Conservation (phyloP, 352 stramenopile species). For the Phytophthora hibernalis region DNA sequence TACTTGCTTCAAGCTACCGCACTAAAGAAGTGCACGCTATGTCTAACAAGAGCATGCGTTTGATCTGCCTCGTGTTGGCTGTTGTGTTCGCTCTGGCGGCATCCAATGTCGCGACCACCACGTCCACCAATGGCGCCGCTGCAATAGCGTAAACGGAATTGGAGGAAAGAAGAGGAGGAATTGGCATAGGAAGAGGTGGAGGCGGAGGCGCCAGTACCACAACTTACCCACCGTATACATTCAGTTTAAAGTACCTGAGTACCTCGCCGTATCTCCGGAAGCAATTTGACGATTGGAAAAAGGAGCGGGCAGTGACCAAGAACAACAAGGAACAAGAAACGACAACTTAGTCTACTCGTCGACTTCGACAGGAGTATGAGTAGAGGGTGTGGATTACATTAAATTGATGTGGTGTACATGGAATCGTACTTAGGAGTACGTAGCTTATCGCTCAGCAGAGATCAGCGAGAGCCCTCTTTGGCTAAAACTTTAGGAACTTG, state of each 20-base stretch:
- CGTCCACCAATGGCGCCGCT: neutral
- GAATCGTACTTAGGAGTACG: too few species aligned
- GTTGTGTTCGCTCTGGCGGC: constrained; percentile 1
- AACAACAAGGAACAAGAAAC: neutral
- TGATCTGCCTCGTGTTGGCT: neutral
- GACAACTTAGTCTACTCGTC: neutral
- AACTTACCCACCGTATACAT: neutral
- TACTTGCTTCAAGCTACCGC: neutral
- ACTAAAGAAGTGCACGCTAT: neutral
- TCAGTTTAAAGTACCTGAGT: neutral
- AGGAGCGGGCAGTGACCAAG: neutral
- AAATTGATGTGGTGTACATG: too few species aligned
- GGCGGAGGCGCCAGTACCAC: too few species aligned
- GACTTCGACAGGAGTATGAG: neutral
- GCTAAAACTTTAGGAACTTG: too few species aligned
- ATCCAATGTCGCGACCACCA: neutral
- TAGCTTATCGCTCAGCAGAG: too few species aligned
- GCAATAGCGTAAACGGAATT: neutral
- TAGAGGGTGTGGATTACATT: neutral
- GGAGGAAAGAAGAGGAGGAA: constrained; percentile 1
- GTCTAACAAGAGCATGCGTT: neutral
- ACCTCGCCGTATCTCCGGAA: neutral
- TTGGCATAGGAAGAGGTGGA: neutral
- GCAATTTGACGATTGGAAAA: neutral
- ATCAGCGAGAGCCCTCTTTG: too few species aligned